Conservation (phyloP, 2,329 filamentous ascomycete species). For the Trichoderma pleuroti region DNA sequence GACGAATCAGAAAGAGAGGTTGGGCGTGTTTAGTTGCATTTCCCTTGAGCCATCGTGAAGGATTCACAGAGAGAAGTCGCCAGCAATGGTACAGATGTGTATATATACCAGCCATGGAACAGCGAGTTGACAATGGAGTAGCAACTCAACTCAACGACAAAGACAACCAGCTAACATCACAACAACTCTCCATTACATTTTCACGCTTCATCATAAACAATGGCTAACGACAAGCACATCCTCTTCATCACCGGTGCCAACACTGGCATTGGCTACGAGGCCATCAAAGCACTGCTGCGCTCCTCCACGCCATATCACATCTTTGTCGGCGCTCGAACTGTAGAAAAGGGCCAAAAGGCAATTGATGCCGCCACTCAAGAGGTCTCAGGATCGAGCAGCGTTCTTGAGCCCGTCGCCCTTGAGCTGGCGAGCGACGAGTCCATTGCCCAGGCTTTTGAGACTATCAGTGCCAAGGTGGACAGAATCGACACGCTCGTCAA, state of each 20-base stretch:
- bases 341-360: slow-evolving; percentile 49
- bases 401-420: slow-evolving; percentile 46
- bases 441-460: slow-evolving; percentile 44
- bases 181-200: neutral
- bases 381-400: slow-evolving; percentile 38
- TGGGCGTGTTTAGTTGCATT: neutral
- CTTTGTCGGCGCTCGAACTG: slow-evolving; percentile 51
- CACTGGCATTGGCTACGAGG: slow-evolving; percentile 58
- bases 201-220: slow-evolving; percentile 10
- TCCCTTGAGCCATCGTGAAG: neutral
- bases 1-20: neutral
- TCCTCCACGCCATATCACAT: slow-evolving; percentile 51
- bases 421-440: slow-evolving; percentile 53
- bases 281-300: slow-evolving; percentile 49
- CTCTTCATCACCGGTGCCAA: slow-evolving; percentile 61
- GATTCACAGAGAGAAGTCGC: neutral
- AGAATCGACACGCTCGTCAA: slow-evolving; percentile 53
- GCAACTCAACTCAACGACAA: neutral
- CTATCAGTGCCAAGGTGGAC: slow-evolving; percentile 41
- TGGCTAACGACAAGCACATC: slow-evolving; percentile 32
- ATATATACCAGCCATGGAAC: neutral
- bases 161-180: neutral
- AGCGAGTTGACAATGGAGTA: neutral
- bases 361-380: slow-evolving; percentile 40
- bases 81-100: neutral